Evolutionary conservation across 768 basidiomycete species (phyloP), one percentile per base, ranked within the genome.

Genomic region (Thelephora ganbajun): DNA sequence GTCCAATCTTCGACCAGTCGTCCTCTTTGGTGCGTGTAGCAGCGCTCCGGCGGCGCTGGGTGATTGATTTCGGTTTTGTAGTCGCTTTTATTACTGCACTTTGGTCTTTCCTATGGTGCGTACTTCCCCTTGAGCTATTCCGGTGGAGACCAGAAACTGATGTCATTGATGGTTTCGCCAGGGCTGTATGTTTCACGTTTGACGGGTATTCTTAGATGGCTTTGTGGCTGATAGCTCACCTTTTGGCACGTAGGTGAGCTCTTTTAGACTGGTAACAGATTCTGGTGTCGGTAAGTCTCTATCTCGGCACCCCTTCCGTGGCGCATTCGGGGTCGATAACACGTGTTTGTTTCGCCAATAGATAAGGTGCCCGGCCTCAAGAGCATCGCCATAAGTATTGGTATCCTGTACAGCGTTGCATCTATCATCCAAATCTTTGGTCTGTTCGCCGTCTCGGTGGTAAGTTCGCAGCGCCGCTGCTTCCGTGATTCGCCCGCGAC

Each of bases 351-450:
- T 13, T 37, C 36, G 14, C 19, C 36, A 14, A 37, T 19, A 37
- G 36, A 37, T 14, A 37, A 37, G 18, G 22, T 41, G 14, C 39
- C 39, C 11, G 18, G 22, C 4, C 12, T 41, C 18, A 14, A 22
- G 14, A 67, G 69, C 1, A 65, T 83, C 48, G 71, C 74, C 6
- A 69, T 85, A 33, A 70, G 73, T 2, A 66, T 86, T 46, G 84
- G 83, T 2, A 65, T 69, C 6, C 43, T 83, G 36, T 83, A 77
- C 58, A 68, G 73, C 46, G 62, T 58, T 0, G 65, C 73, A 6
- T 67, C 69, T 20, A 66, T 56, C 1, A 75, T 85, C 37, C 74
- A 79, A 67, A 39, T 62, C 0, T 73, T 76, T 33, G 85, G 83
- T 13, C 37, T 81, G 1, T 56, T 65, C 6, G 74, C 76, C 14